Evolutionary conservation across 1,284 basidiomycete species (phyloP), one percentile per base, ranked within the genome.

Genomic region (Cryptococcus sp.): DNA sequence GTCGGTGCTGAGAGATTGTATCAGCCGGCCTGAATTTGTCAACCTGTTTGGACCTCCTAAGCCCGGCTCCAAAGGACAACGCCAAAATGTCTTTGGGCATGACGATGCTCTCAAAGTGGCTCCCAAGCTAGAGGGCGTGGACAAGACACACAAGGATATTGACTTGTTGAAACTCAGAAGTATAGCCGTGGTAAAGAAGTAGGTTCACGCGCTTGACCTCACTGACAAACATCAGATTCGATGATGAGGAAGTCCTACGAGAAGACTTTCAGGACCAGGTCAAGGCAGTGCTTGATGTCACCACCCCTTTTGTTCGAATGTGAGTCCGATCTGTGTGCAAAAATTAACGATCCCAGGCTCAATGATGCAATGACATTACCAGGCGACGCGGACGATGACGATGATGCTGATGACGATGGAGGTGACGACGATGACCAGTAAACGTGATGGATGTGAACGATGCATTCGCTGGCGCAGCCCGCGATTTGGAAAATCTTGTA

Each of bases 101-200:
- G 86, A 88, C 3, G 89, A 89, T 62, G 84, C 88, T 66, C 76
- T 92, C 46, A 93, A 92, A 74, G 82, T 83, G 2, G 88, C 90
- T 10, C 90, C 90, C 1, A 92, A 92, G 67, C 41, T 43, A 19
- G 41, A 43, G 21, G 91, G 91, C 0, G 74, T 91, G n/a, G 82
- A 83, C 50, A 93, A 90, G 72, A 79, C 78, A 19, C 90, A 94
- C 67, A 78, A 78, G 72, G 87, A 92, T 67, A 93, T 93, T 56
- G 88, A 90, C 67, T 73, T 93, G 50, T 74, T 94, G 57, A 90
- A 89, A 70, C 85, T 89, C 59, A 83, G 90, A 34, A 85, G 85
- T 23, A 83, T 91, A 40, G 83, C 80, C 4, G 90, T 92, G 0
- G 70, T 81, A 0, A 80, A 84, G 62, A 72, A 72, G 88, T 89